A percentile compares a stretch with the other conserved stretches of the same genome.
Evolutionary conservation across 176 grass and related monocot species (phyloP).

Genomic region (Oryza officinalis): DNA sequence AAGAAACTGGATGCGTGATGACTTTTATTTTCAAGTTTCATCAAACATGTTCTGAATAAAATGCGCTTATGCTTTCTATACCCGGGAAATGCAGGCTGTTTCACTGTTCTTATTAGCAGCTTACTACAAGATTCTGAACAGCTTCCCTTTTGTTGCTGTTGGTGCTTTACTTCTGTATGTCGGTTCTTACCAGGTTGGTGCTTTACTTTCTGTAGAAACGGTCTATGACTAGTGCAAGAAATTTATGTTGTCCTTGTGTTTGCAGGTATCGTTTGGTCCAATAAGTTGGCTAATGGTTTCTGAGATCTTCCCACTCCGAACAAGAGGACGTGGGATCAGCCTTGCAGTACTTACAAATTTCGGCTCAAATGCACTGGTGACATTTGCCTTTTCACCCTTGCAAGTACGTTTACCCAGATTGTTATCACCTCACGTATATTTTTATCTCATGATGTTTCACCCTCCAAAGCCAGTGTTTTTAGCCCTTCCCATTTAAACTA

Average conservation of each 20-base stretch:
- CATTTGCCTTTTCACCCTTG: conserved; percentile 85
- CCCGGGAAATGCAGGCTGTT: conserved; percentile 61
- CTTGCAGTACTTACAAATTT: conserved; percentile 90
- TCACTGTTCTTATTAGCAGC: conserved; percentile 87
- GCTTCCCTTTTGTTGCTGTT: conserved; percentile 75
- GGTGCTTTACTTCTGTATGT: conserved; percentile 95
- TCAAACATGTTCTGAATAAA: conserved; percentile 32
- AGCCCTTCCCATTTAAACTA: no score
- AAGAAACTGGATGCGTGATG: neutral
- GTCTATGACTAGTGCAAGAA: conserved; percentile 13
- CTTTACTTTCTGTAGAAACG: conserved; percentile 23
- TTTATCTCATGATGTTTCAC: neutral
- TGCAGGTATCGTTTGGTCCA: conserved; percentile 92
- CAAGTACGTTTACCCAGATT: conserved; percentile 44
- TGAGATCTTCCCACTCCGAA: conserved; percentile 95
- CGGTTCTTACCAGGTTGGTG: conserved; percentile 78
- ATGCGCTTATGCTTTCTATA: neutral
- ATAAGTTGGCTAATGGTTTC: conserved; percentile 99
- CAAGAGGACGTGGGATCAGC: conserved; percentile 95
- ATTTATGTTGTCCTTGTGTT: conserved; percentile 29
- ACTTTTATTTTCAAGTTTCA: conserved; percentile 6
- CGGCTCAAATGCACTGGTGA: conserved; percentile 82
- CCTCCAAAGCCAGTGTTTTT: no score
- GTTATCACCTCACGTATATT: neutral
- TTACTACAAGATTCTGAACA: conserved; percentile 85